Percentiles rank a stretch among this genome's conserved stretches.
phyloP scores from a whole-genome alignment of 140 eudicot genomes.

The Cichorium intybus region DNA sequence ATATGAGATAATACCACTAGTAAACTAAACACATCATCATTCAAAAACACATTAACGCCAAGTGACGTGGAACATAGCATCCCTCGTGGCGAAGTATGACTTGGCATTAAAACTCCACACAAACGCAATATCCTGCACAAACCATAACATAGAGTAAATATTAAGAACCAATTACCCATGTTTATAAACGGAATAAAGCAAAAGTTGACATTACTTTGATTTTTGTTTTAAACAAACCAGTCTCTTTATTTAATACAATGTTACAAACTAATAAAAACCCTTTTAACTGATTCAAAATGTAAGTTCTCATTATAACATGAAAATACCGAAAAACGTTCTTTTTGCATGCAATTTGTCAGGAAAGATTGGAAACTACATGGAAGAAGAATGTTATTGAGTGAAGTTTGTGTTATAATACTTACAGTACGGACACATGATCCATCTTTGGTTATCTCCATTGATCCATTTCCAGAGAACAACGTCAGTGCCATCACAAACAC shows the following conservation, averaged over 20 bases:
- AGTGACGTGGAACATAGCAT: not conserved
- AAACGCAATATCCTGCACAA: not conserved
- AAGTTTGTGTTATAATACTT: conserved; percentile 24
- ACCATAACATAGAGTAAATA: not conserved
- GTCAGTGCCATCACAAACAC: conserved; percentile 61
- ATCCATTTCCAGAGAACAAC: conserved; percentile 59
- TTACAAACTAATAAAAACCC: too few species aligned
- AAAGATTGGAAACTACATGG: too few species aligned
- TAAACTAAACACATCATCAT: not conserved
- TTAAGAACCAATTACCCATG: not conserved
- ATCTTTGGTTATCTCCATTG: conserved; percentile 68
- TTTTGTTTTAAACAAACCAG: too few species aligned
- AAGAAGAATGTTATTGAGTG: too few species aligned
- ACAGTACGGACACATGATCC: conserved; percentile 63
- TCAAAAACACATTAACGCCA: not conserved
- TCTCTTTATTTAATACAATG: too few species aligned
- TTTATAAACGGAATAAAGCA: not conserved
- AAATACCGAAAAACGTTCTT: too few species aligned
- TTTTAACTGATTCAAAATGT: too few species aligned
- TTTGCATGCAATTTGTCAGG: not conserved
- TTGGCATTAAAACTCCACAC: not conserved
- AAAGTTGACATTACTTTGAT: not conserved
- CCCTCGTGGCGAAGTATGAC: not conserved
- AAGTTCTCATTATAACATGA: not conserved
- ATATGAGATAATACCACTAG: too few species aligned